These are phyloP conservation scores for Byssoonygena ceratinophila DNA, from an alignment of 2,329 filamentous ascomycete genomes.

Conservation along the genomic window DNA sequence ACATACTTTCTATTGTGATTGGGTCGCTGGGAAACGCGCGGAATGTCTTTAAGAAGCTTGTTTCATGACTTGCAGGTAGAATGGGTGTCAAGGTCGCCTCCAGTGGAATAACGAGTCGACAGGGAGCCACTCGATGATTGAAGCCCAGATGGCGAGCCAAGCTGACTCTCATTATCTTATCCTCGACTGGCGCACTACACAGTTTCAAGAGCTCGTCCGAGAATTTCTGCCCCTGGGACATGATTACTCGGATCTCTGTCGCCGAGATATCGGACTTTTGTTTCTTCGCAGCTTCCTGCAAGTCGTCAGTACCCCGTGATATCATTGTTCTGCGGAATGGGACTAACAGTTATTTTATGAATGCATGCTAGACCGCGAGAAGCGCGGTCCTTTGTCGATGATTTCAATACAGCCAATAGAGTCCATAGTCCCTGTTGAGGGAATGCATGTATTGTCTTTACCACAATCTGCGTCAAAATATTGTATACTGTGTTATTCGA, in stretches of 20 bases:
- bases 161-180: constrained; percentile 61
- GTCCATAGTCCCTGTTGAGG: constrained; percentile 90
- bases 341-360: constrained; percentile 32
- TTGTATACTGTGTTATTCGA: constrained; percentile 67
- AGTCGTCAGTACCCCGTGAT: background rate
- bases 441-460: constrained; percentile 75
- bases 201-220: constrained; percentile 70
- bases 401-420: constrained; percentile 75
- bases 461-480: constrained; percentile 65
- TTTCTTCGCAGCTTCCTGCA: constrained; percentile 44
- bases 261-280: constrained; percentile 30
- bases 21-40: constrained; percentile 79
- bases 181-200: constrained; percentile 67
- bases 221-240: constrained; percentile 69
- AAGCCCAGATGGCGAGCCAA: constrained; percentile 70
- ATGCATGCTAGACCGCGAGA: constrained; percentile 41
- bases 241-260: constrained; percentile 57
- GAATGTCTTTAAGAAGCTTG: constrained; percentile 54
- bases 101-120: constrained; percentile 76
- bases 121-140: constrained; percentile 71
- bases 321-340: background rate
- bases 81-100: constrained; percentile 75
- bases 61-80: constrained; percentile 61
- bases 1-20: constrained; percentile 58
- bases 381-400: constrained; percentile 59